These are phyloP conservation scores for Termitomyces sp. DNA, from an alignment of 768 basidiomycete genomes.

Conservation along the genomic window DNA sequence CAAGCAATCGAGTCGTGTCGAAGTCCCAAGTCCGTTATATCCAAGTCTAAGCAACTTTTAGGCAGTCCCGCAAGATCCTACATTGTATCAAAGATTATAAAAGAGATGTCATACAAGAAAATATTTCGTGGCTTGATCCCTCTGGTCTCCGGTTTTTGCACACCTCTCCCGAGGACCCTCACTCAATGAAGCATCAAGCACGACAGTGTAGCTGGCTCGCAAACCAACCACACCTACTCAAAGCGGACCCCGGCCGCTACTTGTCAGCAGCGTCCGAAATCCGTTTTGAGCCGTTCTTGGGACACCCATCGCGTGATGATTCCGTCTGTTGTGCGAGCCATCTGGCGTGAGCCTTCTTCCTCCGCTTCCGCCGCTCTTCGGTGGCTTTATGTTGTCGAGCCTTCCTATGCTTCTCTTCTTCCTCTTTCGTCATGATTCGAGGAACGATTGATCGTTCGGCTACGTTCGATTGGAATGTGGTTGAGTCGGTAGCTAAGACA, in stretches of 20 bases:
- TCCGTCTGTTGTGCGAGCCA: not conserved
- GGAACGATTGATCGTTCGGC: not conserved
- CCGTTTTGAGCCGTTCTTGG: not conserved
- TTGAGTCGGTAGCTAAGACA: not conserved
- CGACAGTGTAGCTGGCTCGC: not conserved
- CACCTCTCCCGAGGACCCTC: no score
- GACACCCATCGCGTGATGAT: not conserved
- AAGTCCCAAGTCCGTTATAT: no score
- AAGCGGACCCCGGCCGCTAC: not conserved
- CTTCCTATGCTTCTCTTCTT: not conserved
- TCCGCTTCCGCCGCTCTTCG: not conserved
- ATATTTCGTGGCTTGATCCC: no score
- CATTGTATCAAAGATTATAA: no score
- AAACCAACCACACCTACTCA: not conserved
- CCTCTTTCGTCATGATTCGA: not conserved
- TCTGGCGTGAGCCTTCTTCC: not conserved
- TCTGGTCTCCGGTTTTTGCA: no score
- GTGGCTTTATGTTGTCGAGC: not conserved
- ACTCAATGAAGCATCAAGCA: no score
- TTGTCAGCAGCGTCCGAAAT: not conserved
- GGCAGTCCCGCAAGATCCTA: no score
- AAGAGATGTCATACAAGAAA: no score
- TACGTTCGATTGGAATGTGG: not conserved
- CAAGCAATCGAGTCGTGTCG: no score
- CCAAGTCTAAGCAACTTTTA: no score